Evolutionary conservation across 352 stramenopile genomes (phyloP), one percentile per base, ranked within the genome.

Genomic region (Phytophthora fragariae): DNA sequence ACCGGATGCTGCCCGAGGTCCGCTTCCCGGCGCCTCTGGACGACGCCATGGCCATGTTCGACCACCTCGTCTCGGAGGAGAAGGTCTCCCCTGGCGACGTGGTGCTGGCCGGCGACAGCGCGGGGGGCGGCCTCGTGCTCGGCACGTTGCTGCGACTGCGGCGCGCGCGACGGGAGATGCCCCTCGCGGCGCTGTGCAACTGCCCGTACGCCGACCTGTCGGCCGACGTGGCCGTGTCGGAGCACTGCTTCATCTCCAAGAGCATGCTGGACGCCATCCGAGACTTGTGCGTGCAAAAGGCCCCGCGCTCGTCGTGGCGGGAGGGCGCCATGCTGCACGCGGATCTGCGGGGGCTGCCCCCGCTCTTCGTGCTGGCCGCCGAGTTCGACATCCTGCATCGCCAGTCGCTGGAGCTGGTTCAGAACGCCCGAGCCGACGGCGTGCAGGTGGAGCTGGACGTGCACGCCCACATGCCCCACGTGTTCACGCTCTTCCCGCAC

Each of bases 401-500:
- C 3, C 78, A 84, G 33, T 77, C 83, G 4, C 59, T 85, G 35
- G 67, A 68, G 6, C 73, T 92, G 5, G 69, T 59, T 14, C 63
- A 73, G n/a, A 80, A 82, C 10, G 82, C 81, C 0, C 31, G 75
- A 21, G 52, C 52, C 0, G 64, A 85, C 29, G 71, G 80, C 1
- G 68, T 86, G 9, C 52, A 70, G 8, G 69, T 74, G 2, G 70
- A 88, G 56, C 31, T 90, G 50, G 82, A 92, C 59, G 59, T 89
- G 24, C 84, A 91, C 44, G 29, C 56, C 2, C 76, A 81, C 68
- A 86, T 93, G 73, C 82, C 84, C 3, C 86, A 93, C 56, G 81
- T 89, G 8, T 93, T 93, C 76, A 86, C 76, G 3, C 56, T 84
- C 1, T 84, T 89, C 35, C 84, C 84, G 1, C 73, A 81, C 19